Evolutionary conservation across 345 rosid genomes (phyloP), one percentile per base, ranked within the genome.

Genomic region (Passiflora organensis): DNA sequence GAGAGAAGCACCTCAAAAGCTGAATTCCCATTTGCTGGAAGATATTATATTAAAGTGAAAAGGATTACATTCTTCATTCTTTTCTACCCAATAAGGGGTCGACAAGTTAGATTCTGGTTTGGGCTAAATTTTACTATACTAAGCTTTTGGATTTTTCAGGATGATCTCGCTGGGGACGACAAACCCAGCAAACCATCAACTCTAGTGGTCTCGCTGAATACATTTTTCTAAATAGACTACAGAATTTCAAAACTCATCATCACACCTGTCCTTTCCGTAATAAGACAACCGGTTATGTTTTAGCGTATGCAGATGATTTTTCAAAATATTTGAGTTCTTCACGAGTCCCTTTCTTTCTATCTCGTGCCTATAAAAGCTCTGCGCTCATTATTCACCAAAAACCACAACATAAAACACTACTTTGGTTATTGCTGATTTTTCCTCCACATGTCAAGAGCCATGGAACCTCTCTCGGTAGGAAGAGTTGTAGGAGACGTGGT

Each of bases 401-500:
- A 52, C 45, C 32, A 3, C 5, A 4, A 1, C n/a, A 44, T 3
- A n/a, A 22, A n/a, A 16, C 20, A 50, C 23, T 19, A 10, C n/a
- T n/a, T n/a, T n/a, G n/a, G n/a, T n/a, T n/a, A n/a, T n/a, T n/a
- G n/a, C n/a, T n/a, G n/a, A n/a, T n/a, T n/a, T n/a, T n/a, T n/a
- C n/a, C n/a, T n/a, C n/a, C n/a, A n/a, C 25, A 19, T 17, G 3
- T 4, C 87, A 17, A 82, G 89, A 51, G 60, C 47, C 5, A 20
- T 72, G 53, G 89, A 91, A 0, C 72, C 97, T 42, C 81, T 91
- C 1, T 17, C 43, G 11, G 73, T 82, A 3, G 96, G 82, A 42
- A 68, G 91, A 64, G 83, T 91, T 11, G 45, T 91, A 25, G 97
- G 96, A 64, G 95, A 91, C 43, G 97, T 87, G 12, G 71, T 82